Evolutionary conservation across 2,329 filamentous ascomycete species (phyloP), one percentile per base, ranked within the genome.

Genomic region (Fusarium sp.): DNA sequence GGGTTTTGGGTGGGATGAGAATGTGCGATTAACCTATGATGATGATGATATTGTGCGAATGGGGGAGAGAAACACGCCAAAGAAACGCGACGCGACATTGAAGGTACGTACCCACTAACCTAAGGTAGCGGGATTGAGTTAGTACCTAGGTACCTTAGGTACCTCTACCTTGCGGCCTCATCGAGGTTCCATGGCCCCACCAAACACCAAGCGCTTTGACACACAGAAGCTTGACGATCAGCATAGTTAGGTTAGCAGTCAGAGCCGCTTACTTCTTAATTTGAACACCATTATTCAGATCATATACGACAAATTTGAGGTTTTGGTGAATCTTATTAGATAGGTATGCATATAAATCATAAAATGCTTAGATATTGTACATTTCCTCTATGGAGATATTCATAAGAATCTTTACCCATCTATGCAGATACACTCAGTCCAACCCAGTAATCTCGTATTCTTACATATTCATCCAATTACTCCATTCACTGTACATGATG

Each of bases 71-170:
- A 75, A 80, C 74, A 76, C 73, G 73, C 63, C 75, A 70, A 66
- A 45, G 56, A 74, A 56, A 68, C 80, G 80, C 80, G 80, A 79
- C 79, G 78, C 73, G 80, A 80, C 73, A 75, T 58, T n/a, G 18
- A 42, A 47, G 75, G 72, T 75, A 73, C 68, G 63, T 67, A 65
- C 70, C 36, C 12, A 31, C 31, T 31, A 31, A 31, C 11, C 31
- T 31, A 31, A 10, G 28, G 9, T 31, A 31, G 31, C 11, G 31
- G 31, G 31, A 31, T 31, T 31, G 31, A 12, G 31, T 31, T 26
- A 22, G 14, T 42, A 26, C 42, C 42, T 26, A 20, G 17, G 4
- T 33, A 14, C 31, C 31, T 14, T 14, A 28, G 8, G 28, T 28
- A 3, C 28, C 28, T 31, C n/a, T 26, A 26, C 26, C 26, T 26